Evolutionary conservation across 140 eudicot genomes (phyloP).

Genomic region (Flaveria floridana): DNA sequence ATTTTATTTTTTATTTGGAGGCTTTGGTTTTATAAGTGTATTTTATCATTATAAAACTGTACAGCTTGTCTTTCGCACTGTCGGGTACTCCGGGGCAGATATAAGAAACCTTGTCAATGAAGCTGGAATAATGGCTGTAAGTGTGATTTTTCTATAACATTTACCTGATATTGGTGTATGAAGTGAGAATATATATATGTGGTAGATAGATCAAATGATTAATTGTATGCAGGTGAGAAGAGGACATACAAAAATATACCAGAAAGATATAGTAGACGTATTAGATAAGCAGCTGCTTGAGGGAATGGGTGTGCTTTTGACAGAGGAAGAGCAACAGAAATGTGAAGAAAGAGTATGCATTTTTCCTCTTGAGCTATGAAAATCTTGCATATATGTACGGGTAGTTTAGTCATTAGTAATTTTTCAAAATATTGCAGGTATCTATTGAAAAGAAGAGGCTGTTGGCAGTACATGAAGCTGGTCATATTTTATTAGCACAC

Average conservation of each 20-base stretch:
- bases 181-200: not conserved
- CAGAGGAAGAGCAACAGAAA: conserved; percentile 92
- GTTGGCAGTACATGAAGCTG: conserved; percentile 97
- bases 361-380: conserved; percentile 7
- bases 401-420: conserved; percentile 24
- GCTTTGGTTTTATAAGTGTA: not conserved
- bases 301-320: conserved; percentile 95
- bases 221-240: conserved; percentile 66
- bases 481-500: conserved; percentile 89
- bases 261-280: conserved; percentile 87
- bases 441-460: conserved; percentile 74
- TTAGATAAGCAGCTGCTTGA: conserved; percentile 91
- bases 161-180: not conserved
- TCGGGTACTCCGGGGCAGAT: conserved; percentile 97
- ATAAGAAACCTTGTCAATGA: conserved; percentile 91
- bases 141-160: conserved; percentile 19
- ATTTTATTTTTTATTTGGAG: not conserved
- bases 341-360: conserved; percentile 72
- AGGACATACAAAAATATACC: conserved; percentile 77
- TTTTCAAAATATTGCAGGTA: conserved; percentile 44
- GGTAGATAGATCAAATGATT: not conserved
- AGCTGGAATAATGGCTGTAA: conserved; percentile 94
- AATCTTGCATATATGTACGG: not conserved
- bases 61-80: conserved; percentile 97
- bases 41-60: not conserved